Base-by-base conservation (phyloP, 129 eudicot species). In the Artemisia argyi region DNA sequence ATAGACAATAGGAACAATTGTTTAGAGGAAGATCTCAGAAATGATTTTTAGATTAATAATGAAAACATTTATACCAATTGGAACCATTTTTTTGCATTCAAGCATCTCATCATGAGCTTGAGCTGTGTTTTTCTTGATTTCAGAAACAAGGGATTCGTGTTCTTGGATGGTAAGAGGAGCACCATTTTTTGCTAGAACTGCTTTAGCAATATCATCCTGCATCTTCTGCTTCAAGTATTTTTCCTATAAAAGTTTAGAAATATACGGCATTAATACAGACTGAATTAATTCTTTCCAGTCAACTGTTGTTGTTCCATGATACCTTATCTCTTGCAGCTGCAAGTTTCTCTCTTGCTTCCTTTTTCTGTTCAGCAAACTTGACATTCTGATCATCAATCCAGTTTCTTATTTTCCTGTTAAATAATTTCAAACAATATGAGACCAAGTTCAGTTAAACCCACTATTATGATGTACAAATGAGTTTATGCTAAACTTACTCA, bases 261-360 rank as follows among this genome's bases (percentile, higher is more conserved):
- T 13, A 26, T 32, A 63, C 3, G 3, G 2, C 50, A 63, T 63
- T 16, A 44, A 17, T 14, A 32, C 51, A 69, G 11, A 55, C 74
- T 17, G 14, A 19, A 5, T 35, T 55, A 56, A 55, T 6, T 20
- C 55, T 55, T 32, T 26, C 10, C 65, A 11, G 11, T 18, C 49
- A 28, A 16, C 32, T 48, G 13, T 55, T 30, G 44, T 19, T 70
- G 65, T 52, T 69, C 11, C 51, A 16, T 16, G 51, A 69, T 74
- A 85, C 91, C 87, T 81, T 80, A n/a, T 82, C 78, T 69, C 74
- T 86, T 51, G 91, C 89, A 47, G 84, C 87, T 67, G 50, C 26
- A 71, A 81, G 73, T 66, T 16, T 79, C 80, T 84, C 83, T 79
- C 78, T 89, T 22, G 58, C 71, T 75, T 80, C 82, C 48, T 83